These are phyloP conservation scores for Alternaria arbusti DNA, from an alignment of 2,329 filamentous ascomycete species.

Conservation along the genomic window DNA sequence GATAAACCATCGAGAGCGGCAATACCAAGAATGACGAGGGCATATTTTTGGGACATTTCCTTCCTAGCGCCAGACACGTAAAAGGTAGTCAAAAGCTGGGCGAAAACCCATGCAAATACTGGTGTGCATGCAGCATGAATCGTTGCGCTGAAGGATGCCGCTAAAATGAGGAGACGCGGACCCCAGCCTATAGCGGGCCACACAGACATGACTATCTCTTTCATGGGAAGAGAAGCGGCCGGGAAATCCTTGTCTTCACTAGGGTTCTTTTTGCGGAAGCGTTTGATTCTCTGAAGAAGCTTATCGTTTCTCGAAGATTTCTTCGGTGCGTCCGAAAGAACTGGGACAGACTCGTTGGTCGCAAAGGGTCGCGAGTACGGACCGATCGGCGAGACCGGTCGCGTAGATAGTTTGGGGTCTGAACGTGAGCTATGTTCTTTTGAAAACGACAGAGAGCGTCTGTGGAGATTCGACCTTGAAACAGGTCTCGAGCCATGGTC, in stretches of 20 bases:
- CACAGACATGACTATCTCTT: slow-evolving; percentile 69
- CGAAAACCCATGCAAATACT: slow-evolving; percentile 76
- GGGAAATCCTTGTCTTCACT: not conserved
- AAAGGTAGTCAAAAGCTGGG: slow-evolving; percentile 74
- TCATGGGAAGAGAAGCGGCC: slow-evolving; percentile 45
- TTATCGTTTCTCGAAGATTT: slow-evolving; percentile 1
- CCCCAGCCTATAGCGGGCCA: slow-evolving; percentile 67
- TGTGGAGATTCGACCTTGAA: slow-evolving; percentile 4
- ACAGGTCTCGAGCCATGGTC: slow-evolving; percentile 4
- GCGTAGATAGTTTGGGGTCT: slow-evolving; percentile 10
- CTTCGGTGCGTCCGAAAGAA: not conserved
- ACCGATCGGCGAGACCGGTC: slow-evolving; percentile 1
- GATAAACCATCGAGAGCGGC: slow-evolving; percentile 70
- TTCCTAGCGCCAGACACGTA: slow-evolving; percentile 61
- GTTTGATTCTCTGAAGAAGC: not conserved
- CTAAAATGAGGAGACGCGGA: slow-evolving; percentile 62
- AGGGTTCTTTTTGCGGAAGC: not conserved
- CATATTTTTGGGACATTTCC: slow-evolving; percentile 67
- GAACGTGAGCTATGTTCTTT: slow-evolving; percentile 10
- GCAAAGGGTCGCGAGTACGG: slow-evolving; percentile 11
- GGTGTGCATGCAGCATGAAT: slow-evolving; percentile 73
- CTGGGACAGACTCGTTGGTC: not conserved
- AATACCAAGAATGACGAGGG: slow-evolving; percentile 71
- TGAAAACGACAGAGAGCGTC: slow-evolving; percentile 1
- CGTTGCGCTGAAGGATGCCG: slow-evolving; percentile 67